Percentiles rank a stretch among this genome's conserved stretches.
phyloP scores from a whole-genome alignment of 176 grass and related monocot genomes.

The Avena atlantica region DNA sequence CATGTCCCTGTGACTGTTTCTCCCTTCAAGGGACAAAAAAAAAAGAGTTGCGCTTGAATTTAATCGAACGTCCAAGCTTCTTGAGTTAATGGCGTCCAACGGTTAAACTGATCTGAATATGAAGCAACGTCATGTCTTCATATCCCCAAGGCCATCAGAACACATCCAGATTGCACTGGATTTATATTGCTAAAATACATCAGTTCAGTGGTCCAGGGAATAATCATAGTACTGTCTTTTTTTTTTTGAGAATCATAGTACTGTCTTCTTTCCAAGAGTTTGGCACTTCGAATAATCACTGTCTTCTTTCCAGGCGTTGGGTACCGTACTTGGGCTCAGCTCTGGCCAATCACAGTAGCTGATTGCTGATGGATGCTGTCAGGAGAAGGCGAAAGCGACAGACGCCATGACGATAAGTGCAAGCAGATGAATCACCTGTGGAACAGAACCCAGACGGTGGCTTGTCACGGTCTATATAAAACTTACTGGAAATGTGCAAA shows the following conservation, averaged over 20 bases:
- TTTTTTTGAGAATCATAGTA: neutral
- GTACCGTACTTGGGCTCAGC: neutral
- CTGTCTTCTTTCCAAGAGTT: neutral
- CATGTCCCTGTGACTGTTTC: neutral
- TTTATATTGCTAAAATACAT: neutral
- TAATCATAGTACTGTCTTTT: neutral
- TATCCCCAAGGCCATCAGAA: neutral
- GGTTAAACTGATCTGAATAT: constrained; percentile 13
- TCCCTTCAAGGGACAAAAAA: neutral
- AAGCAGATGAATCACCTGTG: constrained; percentile 52
- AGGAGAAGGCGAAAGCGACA: constrained; percentile 52
- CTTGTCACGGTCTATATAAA: neutral
- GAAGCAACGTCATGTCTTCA: neutral
- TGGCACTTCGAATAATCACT: neutral
- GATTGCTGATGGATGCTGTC: constrained; percentile 44
- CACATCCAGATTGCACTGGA: neutral
- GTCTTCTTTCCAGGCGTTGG: neutral
- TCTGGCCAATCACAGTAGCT: constrained; percentile 5
- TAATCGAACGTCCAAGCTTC: neutral
- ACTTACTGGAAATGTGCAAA: no score
- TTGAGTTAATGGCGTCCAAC: neutral
- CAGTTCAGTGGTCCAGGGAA: neutral
- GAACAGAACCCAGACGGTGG: neutral
- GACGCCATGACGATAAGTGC: constrained; percentile 31
- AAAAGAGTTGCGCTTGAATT: neutral